These are phyloP conservation scores for Clonostachys chloroleuca DNA, from an alignment of 2,329 filamentous ascomycete genomes.

Conservation along the genomic window DNA sequence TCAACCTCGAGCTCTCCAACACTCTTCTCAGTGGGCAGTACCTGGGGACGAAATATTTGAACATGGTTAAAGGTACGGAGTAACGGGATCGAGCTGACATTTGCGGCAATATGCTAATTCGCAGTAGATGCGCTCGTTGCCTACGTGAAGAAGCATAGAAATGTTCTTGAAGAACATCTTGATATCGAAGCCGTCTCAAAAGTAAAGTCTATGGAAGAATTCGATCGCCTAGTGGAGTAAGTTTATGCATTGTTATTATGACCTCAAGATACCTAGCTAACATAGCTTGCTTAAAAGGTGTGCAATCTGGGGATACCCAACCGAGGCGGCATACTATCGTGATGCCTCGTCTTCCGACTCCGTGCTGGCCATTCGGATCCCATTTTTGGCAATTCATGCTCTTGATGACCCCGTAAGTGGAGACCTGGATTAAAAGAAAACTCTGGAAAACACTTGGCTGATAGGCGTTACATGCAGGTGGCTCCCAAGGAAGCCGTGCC, in stretches of 20 bases:
- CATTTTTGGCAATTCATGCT: conserved; percentile 80
- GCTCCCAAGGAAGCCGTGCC: conserved; percentile 74
- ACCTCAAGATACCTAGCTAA: neutral
- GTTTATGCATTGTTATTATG: conserved; percentile 15
- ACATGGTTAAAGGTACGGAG: conserved; percentile 57
- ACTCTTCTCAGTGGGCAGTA: conserved; percentile 59
- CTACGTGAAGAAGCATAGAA: conserved; percentile 70
- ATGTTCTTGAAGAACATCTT: conserved; percentile 65
- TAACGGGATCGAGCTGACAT: conserved; percentile 7
- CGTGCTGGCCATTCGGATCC: conserved; percentile 72
- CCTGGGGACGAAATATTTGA: conserved; percentile 68
- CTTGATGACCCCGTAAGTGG: conserved; percentile 78
- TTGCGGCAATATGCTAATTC: neutral
- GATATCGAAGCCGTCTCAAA: conserved; percentile 64
- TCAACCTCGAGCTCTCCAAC: conserved; percentile 69
- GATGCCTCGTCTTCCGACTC: conserved; percentile 85
- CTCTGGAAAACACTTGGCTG: neutral
- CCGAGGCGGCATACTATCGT: conserved; percentile 87
- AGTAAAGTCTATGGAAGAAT: conserved; percentile 79
- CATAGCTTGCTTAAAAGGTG: conserved; percentile 37
- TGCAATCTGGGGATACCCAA: conserved; percentile 88
- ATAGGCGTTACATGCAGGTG: conserved; percentile 49
- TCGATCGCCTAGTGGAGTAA: conserved; percentile 66
- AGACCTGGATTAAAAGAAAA: neutral
- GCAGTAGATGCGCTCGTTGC: conserved; percentile 15